Percentiles rank a stretch among this genome's conserved stretches.
phyloP scores from a whole-genome alignment of 1,284 basidiomycete species.

The Moniliophthora roreri region DNA sequence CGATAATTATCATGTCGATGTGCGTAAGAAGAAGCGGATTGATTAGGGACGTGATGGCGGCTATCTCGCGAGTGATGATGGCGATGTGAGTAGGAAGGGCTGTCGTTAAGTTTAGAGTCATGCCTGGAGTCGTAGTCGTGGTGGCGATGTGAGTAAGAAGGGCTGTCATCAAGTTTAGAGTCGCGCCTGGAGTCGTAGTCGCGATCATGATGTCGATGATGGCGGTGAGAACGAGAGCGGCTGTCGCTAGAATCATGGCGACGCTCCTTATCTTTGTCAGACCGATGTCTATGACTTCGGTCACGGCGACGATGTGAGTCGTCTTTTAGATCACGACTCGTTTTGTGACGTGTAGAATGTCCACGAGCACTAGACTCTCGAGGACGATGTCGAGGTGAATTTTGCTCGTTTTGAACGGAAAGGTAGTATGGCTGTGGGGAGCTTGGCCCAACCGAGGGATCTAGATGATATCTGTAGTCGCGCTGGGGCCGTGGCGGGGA shows the following conservation, averaged over 20 bases:
- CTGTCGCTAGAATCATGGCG: too few relatives aligned
- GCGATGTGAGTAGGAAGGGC: neutral
- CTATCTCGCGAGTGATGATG: neutral
- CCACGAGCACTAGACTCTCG: neutral
- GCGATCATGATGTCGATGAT: neutral
- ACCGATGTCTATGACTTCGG: neutral
- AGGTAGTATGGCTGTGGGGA: constrained; percentile 3
- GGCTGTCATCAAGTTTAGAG: neutral
- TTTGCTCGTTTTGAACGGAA: neutral
- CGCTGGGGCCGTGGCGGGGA: neutral
- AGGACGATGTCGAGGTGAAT: neutral
- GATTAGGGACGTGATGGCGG: neutral
- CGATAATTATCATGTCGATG: neutral
- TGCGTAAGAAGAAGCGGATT: neutral
- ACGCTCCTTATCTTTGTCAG: too few relatives aligned
- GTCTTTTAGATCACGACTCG: neutral
- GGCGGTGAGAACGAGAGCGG: neutral
- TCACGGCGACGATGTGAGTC: neutral
- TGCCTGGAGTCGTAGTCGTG: neutral
- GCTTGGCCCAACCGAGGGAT: neutral
- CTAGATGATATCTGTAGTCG: neutral
- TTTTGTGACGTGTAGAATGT: neutral
- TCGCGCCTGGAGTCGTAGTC: neutral
- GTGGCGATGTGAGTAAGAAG: neutral
- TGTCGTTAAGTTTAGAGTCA: neutral